These are phyloP conservation scores for Nannochloropsis gaditana DNA, from an alignment of 108 stramenopile genomes.

Conservation along the genomic window DNA sequence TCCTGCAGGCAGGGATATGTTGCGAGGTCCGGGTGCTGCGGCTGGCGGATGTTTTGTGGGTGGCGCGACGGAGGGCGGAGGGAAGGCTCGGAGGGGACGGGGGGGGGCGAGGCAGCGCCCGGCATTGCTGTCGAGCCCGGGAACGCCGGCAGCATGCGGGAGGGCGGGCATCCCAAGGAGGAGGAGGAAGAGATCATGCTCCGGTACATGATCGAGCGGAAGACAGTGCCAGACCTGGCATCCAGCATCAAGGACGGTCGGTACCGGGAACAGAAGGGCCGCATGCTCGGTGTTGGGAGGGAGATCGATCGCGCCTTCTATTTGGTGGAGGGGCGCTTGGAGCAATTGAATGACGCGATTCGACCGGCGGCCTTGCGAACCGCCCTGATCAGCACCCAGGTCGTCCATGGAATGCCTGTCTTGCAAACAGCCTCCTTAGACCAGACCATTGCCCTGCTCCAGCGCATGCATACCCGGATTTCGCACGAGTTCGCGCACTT, in stretches of 20 bases:
- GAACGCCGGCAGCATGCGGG: neutral
- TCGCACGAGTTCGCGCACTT: neutral
- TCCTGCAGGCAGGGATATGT: neutral
- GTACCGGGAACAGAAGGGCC: constrained; percentile 1
- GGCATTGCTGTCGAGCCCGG: neutral
- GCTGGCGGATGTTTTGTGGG: neutral
- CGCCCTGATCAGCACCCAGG: neutral
- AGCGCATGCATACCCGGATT: neutral
- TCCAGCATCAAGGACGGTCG: neutral
- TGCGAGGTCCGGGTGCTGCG: neutral
- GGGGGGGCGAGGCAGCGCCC: neutral
- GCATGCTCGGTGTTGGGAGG: neutral
- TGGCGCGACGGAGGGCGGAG: neutral
- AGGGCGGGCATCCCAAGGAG: neutral
- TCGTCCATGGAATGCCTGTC: neutral
- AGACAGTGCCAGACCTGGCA: neutral
- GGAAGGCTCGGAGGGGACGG: neutral
- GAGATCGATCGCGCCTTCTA: neutral
- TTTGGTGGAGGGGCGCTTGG: neutral
- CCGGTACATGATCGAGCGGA: neutral
- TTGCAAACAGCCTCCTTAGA: neutral
- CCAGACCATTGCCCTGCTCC: neutral
- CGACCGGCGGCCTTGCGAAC: neutral
- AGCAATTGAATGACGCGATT: neutral
- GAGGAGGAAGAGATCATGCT: neutral